Evolutionary conservation across 2,329 filamentous ascomycete genomes (phyloP), one percentile per base, ranked within the genome.

Genomic region (Pyrenochaeta sp.): DNA sequence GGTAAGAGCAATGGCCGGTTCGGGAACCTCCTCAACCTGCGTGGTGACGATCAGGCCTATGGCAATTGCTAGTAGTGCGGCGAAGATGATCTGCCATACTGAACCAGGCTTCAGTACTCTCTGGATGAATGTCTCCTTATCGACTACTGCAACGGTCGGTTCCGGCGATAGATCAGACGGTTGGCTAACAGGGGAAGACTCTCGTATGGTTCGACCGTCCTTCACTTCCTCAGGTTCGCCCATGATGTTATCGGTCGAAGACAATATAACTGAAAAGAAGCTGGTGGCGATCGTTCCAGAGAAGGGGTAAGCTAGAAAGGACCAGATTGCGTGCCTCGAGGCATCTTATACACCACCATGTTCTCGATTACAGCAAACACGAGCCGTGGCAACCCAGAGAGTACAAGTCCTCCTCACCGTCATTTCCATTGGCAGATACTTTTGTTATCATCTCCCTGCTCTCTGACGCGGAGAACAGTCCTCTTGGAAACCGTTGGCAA

Each of bases 61-160:
- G 9, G 68, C 78, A 27, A 84, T 79, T 29, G 80, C 82, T n/a
- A 82, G 31, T 1, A 77, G 45, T 11, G 82, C 82, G 1, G 81
- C 80, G 27, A 73, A 64, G 60, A 84, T 76, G 56, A 84, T 84
- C 60, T 84, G 82, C 39, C 78, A 62, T 21, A 80, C 80, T 1
- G 79, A 81, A 5, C 80, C 81, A 1, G 77, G 77, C 46, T 75
- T 69, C 45, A 75, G 75, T 44, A 80, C 58, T 2, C 69, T 66
- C 54, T 78, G 63, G 71, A 75, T 76, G 62, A 65, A 64, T 11
- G 64, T 69, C 54, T 66, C 62, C 54, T 68, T 69, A 43, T 54
- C 46, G 12, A 56, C 57, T 31, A 54, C 35, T 17, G 56, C 54
- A 17, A 63, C 45, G 9, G 56, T 51, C 3, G 55, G 44, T n/a